Evolutionary conservation across 2,329 filamentous ascomycete genomes (phyloP).

Genomic region (Diaporthe capsici): DNA sequence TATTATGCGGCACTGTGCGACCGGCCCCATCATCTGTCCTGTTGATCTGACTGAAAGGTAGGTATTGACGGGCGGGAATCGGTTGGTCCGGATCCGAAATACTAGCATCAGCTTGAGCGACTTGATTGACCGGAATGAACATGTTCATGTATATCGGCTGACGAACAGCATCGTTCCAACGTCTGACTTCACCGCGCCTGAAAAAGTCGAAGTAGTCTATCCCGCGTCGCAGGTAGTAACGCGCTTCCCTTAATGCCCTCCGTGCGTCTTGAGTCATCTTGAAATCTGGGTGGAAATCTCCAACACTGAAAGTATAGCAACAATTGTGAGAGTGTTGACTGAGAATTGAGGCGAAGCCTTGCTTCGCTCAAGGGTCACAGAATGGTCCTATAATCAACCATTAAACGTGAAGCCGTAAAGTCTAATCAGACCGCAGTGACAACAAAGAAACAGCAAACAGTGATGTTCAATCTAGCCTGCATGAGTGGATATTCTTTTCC

Average conservation of each 20-base stretch:
- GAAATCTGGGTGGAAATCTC: background rate
- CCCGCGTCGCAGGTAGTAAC: background rate
- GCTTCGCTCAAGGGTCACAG: background rate
- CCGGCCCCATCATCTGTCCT: conserved; percentile 1
- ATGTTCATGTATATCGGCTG: background rate
- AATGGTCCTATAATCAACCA: background rate
- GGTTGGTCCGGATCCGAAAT: background rate
- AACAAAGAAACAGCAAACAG: background rate
- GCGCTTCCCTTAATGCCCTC: too few species aligned
- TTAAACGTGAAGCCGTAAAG: background rate
- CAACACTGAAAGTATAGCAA: background rate
- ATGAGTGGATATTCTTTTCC: background rate
- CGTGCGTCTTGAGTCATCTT: background rate
- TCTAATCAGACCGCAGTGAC: too few species aligned
- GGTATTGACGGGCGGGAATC: background rate
- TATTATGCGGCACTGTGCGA: background rate
- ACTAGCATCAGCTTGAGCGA: background rate
- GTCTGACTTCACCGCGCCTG: background rate
- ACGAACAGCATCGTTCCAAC: background rate
- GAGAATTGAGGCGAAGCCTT: background rate
- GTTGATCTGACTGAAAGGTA: background rate
- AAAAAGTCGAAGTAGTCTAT: background rate
- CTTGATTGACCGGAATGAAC: background rate
- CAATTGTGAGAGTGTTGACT: background rate
- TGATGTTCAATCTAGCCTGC: background rate